Percentiles rank a stretch among this genome's conserved stretches.
Evolutionary conservation across 2,329 filamentous ascomycete genomes (phyloP).

Genomic region (Acephala macrosclerotiorum): DNA sequence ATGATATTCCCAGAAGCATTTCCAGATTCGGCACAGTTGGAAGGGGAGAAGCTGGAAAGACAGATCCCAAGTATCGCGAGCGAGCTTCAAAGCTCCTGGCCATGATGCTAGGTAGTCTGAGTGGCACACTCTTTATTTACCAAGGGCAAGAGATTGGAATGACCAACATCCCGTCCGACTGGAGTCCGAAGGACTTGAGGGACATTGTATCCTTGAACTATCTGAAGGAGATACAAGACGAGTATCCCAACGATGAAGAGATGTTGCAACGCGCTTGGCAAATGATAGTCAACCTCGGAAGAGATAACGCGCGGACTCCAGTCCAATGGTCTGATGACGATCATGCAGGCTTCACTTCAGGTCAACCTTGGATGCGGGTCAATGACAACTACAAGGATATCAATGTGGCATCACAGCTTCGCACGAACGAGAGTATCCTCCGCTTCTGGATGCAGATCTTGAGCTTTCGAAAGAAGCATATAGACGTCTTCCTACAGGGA

Average conservation of each 20-base stretch:
- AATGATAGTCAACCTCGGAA: slow-evolving; percentile 56
- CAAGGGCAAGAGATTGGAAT: slow-evolving; percentile 66
- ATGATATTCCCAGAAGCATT: slow-evolving; percentile 8
- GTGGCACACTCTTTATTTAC: slow-evolving; percentile 62
- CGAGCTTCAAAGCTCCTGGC: slow-evolving; percentile 58
- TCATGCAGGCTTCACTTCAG: slow-evolving; percentile 68
- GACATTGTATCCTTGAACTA: slow-evolving; percentile 53
- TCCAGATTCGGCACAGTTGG: background rate
- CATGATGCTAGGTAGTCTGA: slow-evolving; percentile 53
- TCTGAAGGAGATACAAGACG: slow-evolving; percentile 48
- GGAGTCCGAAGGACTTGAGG: slow-evolving; percentile 70
- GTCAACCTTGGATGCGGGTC: slow-evolving; percentile 20
- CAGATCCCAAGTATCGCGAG: slow-evolving; percentile 1
- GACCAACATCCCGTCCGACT: slow-evolving; percentile 61
- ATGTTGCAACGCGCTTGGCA: slow-evolving; percentile 45
- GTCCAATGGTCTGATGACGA: slow-evolving; percentile 70
- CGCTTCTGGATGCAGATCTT: slow-evolving; percentile 30
- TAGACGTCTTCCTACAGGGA: slow-evolving; percentile 30
- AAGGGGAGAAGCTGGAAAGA: background rate
- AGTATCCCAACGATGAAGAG: slow-evolving; percentile 38
- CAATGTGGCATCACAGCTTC: slow-evolving; percentile 44
- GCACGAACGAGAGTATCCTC: slow-evolving; percentile 18
- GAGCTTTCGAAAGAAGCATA: slow-evolving; percentile 19
- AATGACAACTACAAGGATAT: slow-evolving; percentile 24
- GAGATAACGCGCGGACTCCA: slow-evolving; percentile 73